Percentiles rank a stretch among this genome's conserved stretches.
These are phyloP conservation scores for Filobasidium uniguttulatum DNA, from an alignment of 1,284 basidiomycete genomes.

Conservation along the genomic window DNA sequence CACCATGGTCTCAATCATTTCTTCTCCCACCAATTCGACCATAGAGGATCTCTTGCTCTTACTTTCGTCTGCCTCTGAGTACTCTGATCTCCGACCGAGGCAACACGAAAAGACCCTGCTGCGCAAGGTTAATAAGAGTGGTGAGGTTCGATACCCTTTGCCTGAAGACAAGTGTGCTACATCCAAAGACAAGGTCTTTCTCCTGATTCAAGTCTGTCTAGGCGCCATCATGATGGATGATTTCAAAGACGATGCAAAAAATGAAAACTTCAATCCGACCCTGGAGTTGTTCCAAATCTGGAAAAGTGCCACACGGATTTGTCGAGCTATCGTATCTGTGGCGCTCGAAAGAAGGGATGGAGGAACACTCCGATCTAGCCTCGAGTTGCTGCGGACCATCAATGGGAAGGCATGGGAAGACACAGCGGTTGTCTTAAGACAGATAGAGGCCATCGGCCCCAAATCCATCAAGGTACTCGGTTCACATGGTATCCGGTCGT, in stretches of 20 bases:
- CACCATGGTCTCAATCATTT: slow-evolving; percentile 21
- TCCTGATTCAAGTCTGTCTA: slow-evolving; percentile 28
- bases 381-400: slow-evolving; percentile 24
- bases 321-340: slow-evolving; percentile 25
- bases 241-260: slow-evolving; percentile 15
- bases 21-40: slow-evolving; percentile 14
- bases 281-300: slow-evolving; percentile 25
- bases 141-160: slow-evolving; percentile 22
- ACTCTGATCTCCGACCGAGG: slow-evolving; percentile 25
- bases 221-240: slow-evolving; percentile 25
- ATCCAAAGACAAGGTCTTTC: slow-evolving; percentile 34
- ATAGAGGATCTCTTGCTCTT: slow-evolving; percentile 13
- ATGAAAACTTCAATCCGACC: slow-evolving; percentile 18
- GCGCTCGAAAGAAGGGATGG: slow-evolving; percentile 21
- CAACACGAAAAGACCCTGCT: slow-evolving; percentile 26
- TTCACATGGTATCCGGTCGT: slow-evolving; percentile 16
- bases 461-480: slow-evolving; percentile 26
- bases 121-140: slow-evolving; percentile 21
- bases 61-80: slow-evolving; percentile 16
- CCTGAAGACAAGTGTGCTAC: slow-evolving; percentile 9
- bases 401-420: slow-evolving; percentile 34
- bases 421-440: slow-evolving; percentile 25
- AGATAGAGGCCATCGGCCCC: slow-evolving; percentile 27
- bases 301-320: slow-evolving; percentile 25
- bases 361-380: slow-evolving; percentile 17